Evolutionary conservation across 2,329 filamentous ascomycete species (phyloP), one percentile per base, ranked within the genome.

Genomic region (Venturiaceae sp.): DNA sequence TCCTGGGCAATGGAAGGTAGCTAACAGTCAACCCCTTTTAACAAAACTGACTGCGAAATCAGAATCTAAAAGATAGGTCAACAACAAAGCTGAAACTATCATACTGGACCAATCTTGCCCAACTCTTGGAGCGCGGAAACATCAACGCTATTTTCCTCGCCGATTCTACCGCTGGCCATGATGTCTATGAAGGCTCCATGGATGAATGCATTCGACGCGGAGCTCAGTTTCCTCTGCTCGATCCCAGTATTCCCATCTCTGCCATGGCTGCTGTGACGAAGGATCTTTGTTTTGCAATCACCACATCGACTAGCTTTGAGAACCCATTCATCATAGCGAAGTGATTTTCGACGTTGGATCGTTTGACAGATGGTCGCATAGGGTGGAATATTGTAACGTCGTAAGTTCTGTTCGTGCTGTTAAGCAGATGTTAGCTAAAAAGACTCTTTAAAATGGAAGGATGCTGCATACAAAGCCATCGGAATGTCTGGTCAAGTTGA

Each of bases 401-500:
- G 8, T 54, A 32, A 34, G 23, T 34, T n/a, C 52, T 21, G 52
- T 28, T 11, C 16, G 13, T 9, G 28, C 28, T 30, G 52, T 6
- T 16, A 47, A 30, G 53, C 57, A 14, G 52, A 54, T 54, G 52
- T 54, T 32, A 19, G 53, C 44, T 23, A 46, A 28, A 21, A 34
- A 28, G 16, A 34, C 53, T 21, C 53, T 28, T 13, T 46, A 56
- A n/a, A 28, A 85, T 57, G 83, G 83, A 0, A 65, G 84, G 2
- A 79, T 84, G 13, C 78, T 68, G 3, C 78, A 79, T n/a, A n/a
- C n/a, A n/a, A n/a, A n/a, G n/a, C n/a, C n/a, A n/a, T n/a, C n/a
- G n/a, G n/a, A 39, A 11, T 39, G 36, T 11, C 36, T 39, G 36
- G n/a, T 39, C 36, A 11, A 11, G 52, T 54, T 9, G 19, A n/a